These are phyloP conservation scores for Castanea mollissima DNA, from an alignment of 306 rosid species.

Conservation along the genomic window DNA sequence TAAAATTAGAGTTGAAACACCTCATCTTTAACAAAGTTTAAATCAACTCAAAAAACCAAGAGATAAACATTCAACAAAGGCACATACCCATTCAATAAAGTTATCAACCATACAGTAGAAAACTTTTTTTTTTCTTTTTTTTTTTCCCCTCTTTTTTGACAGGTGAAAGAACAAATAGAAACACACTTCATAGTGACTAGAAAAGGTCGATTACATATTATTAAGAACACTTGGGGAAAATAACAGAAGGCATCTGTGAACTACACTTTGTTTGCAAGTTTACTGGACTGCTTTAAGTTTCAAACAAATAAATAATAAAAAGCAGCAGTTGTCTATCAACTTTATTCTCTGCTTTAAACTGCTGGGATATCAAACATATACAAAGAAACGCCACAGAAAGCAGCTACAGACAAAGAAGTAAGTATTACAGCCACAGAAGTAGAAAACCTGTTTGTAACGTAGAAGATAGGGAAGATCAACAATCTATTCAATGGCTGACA, in stretches of 20 bases:
- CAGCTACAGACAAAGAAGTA: neutral
- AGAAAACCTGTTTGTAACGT: neutral
- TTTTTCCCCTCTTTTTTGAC: neutral
- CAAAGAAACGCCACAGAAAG: neutral
- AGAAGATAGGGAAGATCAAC: neutral
- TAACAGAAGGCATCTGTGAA: neutral
- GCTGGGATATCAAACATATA: neutral
- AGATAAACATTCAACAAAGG: neutral
- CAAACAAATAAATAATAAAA: neutral
- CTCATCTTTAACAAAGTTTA: neutral
- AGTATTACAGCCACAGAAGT: neutral
- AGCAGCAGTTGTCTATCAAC: neutral
- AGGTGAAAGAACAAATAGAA: neutral
- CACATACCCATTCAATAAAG: neutral
- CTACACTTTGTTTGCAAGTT: neutral
- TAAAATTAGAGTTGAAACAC: constrained; percentile 21
- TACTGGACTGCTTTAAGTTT: neutral
- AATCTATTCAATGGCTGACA: neutral
- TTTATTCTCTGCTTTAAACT: neutral
- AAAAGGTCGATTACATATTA: neutral
- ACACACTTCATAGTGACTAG: neutral
- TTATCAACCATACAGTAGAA: neutral
- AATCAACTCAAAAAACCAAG: neutral
- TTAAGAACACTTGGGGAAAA: neutral
- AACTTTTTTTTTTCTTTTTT: neutral